A percentile compares a stretch with the other conserved stretches of the same genome.
Evolutionary conservation across 805 yeast genomes (phyloP).

Genomic region (Helenozyma rhizophorensis): DNA sequence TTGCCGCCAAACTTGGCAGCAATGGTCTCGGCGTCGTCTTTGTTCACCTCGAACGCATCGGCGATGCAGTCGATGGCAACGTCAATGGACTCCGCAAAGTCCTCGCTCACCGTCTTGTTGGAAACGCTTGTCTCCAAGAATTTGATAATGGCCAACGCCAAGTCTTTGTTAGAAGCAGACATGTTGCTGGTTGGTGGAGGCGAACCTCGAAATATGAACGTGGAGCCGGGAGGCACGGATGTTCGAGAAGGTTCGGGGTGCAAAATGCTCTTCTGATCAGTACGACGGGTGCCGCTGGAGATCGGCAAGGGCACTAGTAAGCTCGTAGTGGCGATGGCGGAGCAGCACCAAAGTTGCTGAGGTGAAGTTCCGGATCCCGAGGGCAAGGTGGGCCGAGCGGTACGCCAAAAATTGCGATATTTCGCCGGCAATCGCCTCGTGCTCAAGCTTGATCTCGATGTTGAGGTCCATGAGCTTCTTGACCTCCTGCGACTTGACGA

Average conservation of each 20-base stretch:
- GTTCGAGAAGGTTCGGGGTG: slow-evolving; percentile 15
- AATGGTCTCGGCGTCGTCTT: slow-evolving; percentile 33
- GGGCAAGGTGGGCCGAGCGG: slow-evolving; percentile 38
- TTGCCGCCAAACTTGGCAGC: slow-evolving; percentile 44
- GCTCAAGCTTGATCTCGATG: slow-evolving; percentile 45
- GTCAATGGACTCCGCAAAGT: slow-evolving; percentile 82
- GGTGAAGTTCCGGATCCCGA: slow-evolving; percentile 31
- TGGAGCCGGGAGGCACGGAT: slow-evolving; percentile 9
- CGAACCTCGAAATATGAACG: neutral
- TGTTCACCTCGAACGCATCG: slow-evolving; percentile 73
- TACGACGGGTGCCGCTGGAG: too few species aligned
- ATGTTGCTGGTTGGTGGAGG: slow-evolving; percentile 17
- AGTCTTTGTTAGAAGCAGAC: slow-evolving; percentile 53
- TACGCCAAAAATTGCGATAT: slow-evolving; percentile 54
- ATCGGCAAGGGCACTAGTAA: slow-evolving; percentile 1
- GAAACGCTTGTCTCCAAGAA: slow-evolving; percentile 59
- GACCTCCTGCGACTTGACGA: slow-evolving; percentile 38
- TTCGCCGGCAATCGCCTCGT: slow-evolving; percentile 62
- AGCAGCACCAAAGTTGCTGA: slow-evolving; percentile 7
- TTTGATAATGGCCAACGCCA: slow-evolving; percentile 69
- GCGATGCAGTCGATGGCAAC: slow-evolving; percentile 91
- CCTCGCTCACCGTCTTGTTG: slow-evolving; percentile 65
- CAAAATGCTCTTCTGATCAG: neutral
- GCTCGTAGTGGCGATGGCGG: slow-evolving; percentile 11
- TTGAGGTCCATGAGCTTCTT: slow-evolving; percentile 41